Base-by-base conservation (phyloP, 148 eudicot species). In the Rhododendron ovatum region DNA sequence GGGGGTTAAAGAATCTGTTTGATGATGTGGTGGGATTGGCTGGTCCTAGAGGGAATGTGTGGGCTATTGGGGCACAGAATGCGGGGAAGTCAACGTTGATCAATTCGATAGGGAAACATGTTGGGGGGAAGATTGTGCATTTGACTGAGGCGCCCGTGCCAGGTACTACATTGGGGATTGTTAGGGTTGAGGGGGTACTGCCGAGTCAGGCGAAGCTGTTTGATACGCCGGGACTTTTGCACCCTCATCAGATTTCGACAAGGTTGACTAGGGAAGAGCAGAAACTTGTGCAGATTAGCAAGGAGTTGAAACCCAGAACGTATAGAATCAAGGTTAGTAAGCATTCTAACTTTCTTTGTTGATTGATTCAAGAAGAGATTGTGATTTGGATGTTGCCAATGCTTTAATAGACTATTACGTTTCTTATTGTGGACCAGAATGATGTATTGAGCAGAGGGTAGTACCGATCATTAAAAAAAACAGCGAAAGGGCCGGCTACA, bases 41-140 rank as follows among this genome's bases (percentile, higher is more conserved):
- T 0, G 99, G 99, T 53, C 86, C 91, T 2, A 92, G 99, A 90
- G 99, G 99, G 84, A 90, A 91, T 88, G 98, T 98, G 71, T 98
- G 99, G 99, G 96, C 95, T 7, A 88, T 98, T 39, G 99, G 99
- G 86, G 98, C 99, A 55, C 99, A 98, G 80, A 98, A 98, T 91
- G 95, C 96, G 5, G 99, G 99, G 65, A 97, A 97, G 85, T 95
- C 98, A 10, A 97, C 99, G 5, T 85, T 97, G 91, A 93, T 97
- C 65, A 97, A 97, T 91, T 95, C 98, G 0, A 92, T 97, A 22
- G 96, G 95, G 90, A 94, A 97, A 87, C 85, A 83, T 83, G 91
- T 93, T 45, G 90, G 92, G 30, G 93, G 90, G 79, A 93, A 89
- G 82, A 88, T 90, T 80, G 83, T 91, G 14, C 93, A 91, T 86